A percentile compares a stretch with the other conserved stretches of the same genome.
Evolutionary conservation across 2,329 filamentous ascomycete species (phyloP).

Genomic region (Triangularia verruculosa): DNA sequence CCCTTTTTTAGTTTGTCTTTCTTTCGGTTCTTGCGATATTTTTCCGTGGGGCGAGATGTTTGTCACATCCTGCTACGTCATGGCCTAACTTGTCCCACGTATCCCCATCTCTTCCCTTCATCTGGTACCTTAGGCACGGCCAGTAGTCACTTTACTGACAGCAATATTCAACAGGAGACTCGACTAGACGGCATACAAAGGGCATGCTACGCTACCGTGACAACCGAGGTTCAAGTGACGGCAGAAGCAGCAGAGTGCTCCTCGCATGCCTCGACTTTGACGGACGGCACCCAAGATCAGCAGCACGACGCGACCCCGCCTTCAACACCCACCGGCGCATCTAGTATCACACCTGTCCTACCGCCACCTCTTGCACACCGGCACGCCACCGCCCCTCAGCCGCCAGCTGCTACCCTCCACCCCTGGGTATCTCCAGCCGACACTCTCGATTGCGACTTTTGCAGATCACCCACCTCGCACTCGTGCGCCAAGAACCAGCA

Average conservation of each 20-base stretch:
- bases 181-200: not conserved
- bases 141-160: not conserved
- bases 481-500: not conserved
- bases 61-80: not conserved
- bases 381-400: not conserved
- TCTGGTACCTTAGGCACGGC: not conserved
- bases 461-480: not conserved
- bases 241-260: slow-evolving; percentile 34
- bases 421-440: slow-evolving; percentile 12
- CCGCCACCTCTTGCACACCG: not conserved
- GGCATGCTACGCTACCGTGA: slow-evolving; percentile 48
- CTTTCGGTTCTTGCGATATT: not conserved
- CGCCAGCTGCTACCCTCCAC: slow-evolving; percentile 14
- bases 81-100: not conserved
- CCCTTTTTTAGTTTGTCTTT: slow-evolving; percentile 5
- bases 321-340: slow-evolving; percentile 19
- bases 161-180: not conserved
- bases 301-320: slow-evolving; percentile 17
- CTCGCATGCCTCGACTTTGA: slow-evolving; percentile 12
- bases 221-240: slow-evolving; percentile 50
- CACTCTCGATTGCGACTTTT: slow-evolving; percentile 4
- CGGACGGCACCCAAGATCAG: slow-evolving; percentile 3
- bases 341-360: slow-evolving; percentile 25
- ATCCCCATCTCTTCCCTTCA: not conserved
- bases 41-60: not conserved